Base-by-base conservation (phyloP, 352 stramenopile genomes). In the Aphanomyces stellatus region DNA sequence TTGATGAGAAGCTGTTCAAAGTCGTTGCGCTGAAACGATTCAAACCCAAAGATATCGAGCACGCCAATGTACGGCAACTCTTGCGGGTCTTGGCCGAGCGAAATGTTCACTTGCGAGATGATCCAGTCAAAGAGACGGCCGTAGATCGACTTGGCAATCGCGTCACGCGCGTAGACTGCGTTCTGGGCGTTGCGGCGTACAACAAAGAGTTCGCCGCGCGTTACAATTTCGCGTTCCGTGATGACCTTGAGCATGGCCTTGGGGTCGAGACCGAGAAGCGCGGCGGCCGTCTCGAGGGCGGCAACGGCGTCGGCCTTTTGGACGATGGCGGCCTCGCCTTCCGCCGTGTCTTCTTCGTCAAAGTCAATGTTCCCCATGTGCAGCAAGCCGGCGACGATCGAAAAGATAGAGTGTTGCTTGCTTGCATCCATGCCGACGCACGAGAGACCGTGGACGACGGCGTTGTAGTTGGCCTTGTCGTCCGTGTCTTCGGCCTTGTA, bases 351-450 rank as follows among this genome's bases (percentile, higher is more conserved):
- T 71, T 94, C 86, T 59, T 95, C 86, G 41, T 97, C 85, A 71
- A 98, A 98, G 15, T 95, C 77, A 34, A 99, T 85, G 79, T 99
- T 98, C 53, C 96, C 96, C 37, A 99, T 81, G 76, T 99, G 96
- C 46, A 99, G 72, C 35, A 99, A 80, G 62, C 90, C 95, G 0
- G 93, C 94, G 63, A 97, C 80, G 51, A 98, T 85, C 28, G 77
- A 86, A 75, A 98, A 97, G 5, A 99, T 88, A 15, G 80, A 69
- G 40, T 91, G 77, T 69, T 93, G 82, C 62, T 88, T 72, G 42
- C 69, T 48, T 4, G 83, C 74, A 53, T 82, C 67, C 48, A 96
- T 89, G 67, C 88, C 85, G 24, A 95, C 86, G 64, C 82, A 95
- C 61, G 64, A 77, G 53, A 95, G 66, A 62, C 82, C 84, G 7